phyloP scores from a whole-genome alignment of 108 stramenopile species.

The Cyclotella baltica region DNA sequence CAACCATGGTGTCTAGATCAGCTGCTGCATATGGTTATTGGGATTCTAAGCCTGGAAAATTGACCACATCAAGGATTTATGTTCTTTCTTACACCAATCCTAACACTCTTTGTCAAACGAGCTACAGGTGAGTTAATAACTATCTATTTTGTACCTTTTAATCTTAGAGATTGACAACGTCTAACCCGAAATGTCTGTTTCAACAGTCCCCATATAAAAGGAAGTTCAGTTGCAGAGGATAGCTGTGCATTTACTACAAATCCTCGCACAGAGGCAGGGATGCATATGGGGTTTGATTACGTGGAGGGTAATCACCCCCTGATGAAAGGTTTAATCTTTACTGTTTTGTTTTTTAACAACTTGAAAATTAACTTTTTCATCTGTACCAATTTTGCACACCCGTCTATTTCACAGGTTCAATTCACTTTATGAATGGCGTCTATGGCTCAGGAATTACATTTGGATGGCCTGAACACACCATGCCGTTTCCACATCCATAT shows the following conservation, averaged over 20 bases:
- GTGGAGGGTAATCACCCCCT: not conserved
- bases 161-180: too few relatives aligned
- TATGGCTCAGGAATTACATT: not conserved
- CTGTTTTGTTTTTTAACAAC: too few relatives aligned
- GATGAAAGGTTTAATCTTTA: too few relatives aligned
- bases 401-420: too few relatives aligned
- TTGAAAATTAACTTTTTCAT: too few relatives aligned
- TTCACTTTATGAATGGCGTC: not conserved
- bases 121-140: too few relatives aligned
- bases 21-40: not conserved
- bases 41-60: not conserved
- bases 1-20: not conserved
- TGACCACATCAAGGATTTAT: not conserved
- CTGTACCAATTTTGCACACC: too few relatives aligned
- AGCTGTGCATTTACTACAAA: conserved; percentile 10
- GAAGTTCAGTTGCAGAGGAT: not conserved
- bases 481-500: not conserved
- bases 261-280: not conserved
- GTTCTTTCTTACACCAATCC: conserved; percentile 2
- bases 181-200: too few relatives aligned
- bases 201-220: not conserved
- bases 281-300: not conserved
- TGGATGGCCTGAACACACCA: not conserved
- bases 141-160: too few relatives aligned
- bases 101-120: not conserved